Evolutionary conservation across 352 stramenopile genomes (phyloP), one percentile per base, ranked within the genome.

Genomic region (Phytophthora chlamydospora): DNA sequence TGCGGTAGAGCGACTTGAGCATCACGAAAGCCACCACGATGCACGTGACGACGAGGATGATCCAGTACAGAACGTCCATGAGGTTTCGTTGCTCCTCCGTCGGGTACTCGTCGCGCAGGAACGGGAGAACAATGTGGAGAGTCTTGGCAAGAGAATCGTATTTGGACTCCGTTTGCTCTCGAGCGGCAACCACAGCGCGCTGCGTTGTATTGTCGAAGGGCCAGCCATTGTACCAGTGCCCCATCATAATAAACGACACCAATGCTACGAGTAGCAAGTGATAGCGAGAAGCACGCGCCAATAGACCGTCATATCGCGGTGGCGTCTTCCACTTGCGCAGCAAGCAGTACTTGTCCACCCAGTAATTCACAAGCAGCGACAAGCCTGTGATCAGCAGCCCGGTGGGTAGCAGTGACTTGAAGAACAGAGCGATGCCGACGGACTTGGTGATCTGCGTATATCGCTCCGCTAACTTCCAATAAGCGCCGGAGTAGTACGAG

Each of bases 291-390:
- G 78, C 67, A 11, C 73, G 66, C 6, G 84, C 80, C n/a, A 93
- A 54, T 16, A 86, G 57, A 4, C 78, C 83, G 59, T 90, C 75
- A 61, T 83, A 89, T 38, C 72, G 65, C 6, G 82, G 84, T 9
- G 70, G 81, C 8, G 75, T 81, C 59, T 85, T 90, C 88, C 79
- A 95, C 52, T 81, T 83, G 51, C 79, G 83, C 47, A 92, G 62
- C 40, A 93, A 52, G 40, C 85, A 93, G 54, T 86, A 93, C 63
- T 93, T 93, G 70, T 91, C 83, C 34, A 93, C 80, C 82, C 82
- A 91, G 66, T 90, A 93, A 52, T 89, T 91, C 10, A 93, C 72
- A 4, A 91, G 70, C 32, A 93, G 53, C 24, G 79, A 87, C 32
- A 90, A 49, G 6, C 76, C 60, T 31, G 81, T 88, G 57, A 93